phyloP scores from a whole-genome alignment of 2,329 filamentous ascomycete genomes.

The Gaeumannomyces tritici region DNA sequence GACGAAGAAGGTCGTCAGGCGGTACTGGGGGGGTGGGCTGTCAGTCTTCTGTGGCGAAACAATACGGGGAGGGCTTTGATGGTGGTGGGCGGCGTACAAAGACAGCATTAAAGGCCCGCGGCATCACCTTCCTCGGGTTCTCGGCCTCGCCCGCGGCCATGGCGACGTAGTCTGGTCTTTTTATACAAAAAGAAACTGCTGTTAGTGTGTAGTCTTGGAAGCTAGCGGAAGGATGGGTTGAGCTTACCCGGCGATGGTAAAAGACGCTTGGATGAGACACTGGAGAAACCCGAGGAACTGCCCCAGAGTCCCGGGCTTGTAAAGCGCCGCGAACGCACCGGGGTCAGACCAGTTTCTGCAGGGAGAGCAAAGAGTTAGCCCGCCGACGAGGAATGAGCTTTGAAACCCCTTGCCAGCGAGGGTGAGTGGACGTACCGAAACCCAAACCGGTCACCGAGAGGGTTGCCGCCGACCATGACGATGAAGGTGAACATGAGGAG shows the following conservation, averaged over 20 bases:
- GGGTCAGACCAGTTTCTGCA: slow-evolving; percentile 49
- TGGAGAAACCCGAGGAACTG: slow-evolving; percentile 67
- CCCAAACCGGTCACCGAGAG: slow-evolving; percentile 59
- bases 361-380: background rate
- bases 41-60: background rate
- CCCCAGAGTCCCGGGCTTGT: slow-evolving; percentile 56
- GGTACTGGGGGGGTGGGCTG: slow-evolving; percentile 29
- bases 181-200: too few relatives aligned
- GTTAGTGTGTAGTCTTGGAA: background rate
- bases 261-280: slow-evolving; percentile 61
- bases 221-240: background rate
- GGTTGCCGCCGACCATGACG: slow-evolving; percentile 76
- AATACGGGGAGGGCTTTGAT: background rate
- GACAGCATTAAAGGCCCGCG: slow-evolving; percentile 61
- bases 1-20: slow-evolving; percentile 63
- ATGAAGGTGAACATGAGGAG: slow-evolving; percentile 72
- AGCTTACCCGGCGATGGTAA: slow-evolving; percentile 46
- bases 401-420: slow-evolving; percentile 1
- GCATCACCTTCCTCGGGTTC: slow-evolving; percentile 56
- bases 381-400: background rate
- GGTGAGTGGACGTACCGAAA: slow-evolving; percentile 42
- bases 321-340: slow-evolving; percentile 60
- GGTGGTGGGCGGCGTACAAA: slow-evolving; percentile 33
- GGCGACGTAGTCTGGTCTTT: slow-evolving; percentile 53
- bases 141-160: slow-evolving; percentile 49